Base-by-base conservation (phyloP, 2,329 filamentous ascomycete species). In the Colletotrichum sp. region DNA sequence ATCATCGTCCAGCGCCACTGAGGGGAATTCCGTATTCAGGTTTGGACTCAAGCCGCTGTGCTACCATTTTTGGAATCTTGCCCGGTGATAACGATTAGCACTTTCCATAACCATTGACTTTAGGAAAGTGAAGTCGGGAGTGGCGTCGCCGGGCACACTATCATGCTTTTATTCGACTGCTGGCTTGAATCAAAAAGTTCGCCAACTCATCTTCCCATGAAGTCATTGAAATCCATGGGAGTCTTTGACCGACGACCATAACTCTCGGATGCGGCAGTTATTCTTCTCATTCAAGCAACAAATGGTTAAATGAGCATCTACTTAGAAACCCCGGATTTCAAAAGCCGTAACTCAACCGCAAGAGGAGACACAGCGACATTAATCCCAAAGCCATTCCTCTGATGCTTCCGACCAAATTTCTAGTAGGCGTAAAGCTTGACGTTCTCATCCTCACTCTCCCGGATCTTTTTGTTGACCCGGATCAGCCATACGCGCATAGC, bases 371-470 rank as follows among this genome's bases (percentile, higher is more conserved):
- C 11, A 22, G n/a, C n/a, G 44, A 22, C 2, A 13, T 52, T 52
- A 52, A 12, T 13, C 6, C 0, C 44, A 8, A 22, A 22, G 6
- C 11, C 12, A 22, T 52, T 8, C n/a, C n/a, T 52, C 44, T 13
- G 25, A 59, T 59, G 15, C 55, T 16, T 29, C 11, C 29, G 0
- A 29, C 6, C 15, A 15, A 27, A 4, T 0, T 22, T 6, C 22
- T 77, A 80, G 64, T 80, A 80, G 11, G 79, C 78, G 44, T 80
- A 80, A 19, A 78, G 76, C 27, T 76, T 36, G 5, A 74, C 77
- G 9, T 59, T 69, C 72, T 80, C 79, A 30, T 79, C 65, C 30
- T 79, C 78, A 4, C 72, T 71, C 63, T 72, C 59, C 34, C 77
- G 65, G 55, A 80, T 79, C 77, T 79, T 79, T 30, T 74, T 76